Conservation (phyloP, 306 rosid genomes). For the Canavalia gladiata region DNA sequence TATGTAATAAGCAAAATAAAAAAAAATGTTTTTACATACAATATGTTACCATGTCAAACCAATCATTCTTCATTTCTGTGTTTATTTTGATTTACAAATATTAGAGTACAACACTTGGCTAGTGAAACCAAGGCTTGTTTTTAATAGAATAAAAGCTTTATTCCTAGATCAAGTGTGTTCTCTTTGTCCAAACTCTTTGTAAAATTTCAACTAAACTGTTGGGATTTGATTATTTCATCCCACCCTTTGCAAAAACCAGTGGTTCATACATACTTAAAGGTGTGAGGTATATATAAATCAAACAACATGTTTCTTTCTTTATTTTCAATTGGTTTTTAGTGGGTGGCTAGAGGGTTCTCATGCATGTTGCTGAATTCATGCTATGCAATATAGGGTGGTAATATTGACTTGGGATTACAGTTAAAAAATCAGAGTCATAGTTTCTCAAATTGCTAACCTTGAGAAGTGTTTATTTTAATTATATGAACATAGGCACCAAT, state of each 20-base stretch:
- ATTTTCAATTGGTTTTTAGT: slow-evolving; percentile 19
- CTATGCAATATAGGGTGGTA: slow-evolving; percentile 59
- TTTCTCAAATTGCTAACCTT: slow-evolving; percentile 45
- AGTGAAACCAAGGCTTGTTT: slow-evolving; percentile 14
- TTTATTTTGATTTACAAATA: too few species aligned
- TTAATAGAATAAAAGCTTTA: background rate
- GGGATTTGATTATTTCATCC: slow-evolving; percentile 50
- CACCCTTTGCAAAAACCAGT: slow-evolving; percentile 48
- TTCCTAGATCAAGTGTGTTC: background rate
- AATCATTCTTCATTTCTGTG: too few species aligned
- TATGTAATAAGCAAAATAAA: too few species aligned
- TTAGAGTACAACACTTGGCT: background rate
- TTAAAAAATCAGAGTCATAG: slow-evolving; percentile 50
- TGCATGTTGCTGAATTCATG: slow-evolving; percentile 35
- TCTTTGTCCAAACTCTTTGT: background rate
- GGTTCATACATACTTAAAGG: slow-evolving; percentile 56
- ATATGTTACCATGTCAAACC: too few species aligned
- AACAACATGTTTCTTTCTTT: background rate
- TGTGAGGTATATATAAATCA: slow-evolving; percentile 47
- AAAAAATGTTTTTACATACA: too few species aligned
- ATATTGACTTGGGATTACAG: slow-evolving; percentile 52
- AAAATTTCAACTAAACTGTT: slow-evolving; percentile 46
- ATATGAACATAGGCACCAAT: slow-evolving; percentile 63
- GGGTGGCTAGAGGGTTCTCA: background rate
- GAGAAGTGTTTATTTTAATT: slow-evolving; percentile 62